phyloP scores from a whole-genome alignment of 305 asterid species.

The Caryopteris hybrid region DNA sequence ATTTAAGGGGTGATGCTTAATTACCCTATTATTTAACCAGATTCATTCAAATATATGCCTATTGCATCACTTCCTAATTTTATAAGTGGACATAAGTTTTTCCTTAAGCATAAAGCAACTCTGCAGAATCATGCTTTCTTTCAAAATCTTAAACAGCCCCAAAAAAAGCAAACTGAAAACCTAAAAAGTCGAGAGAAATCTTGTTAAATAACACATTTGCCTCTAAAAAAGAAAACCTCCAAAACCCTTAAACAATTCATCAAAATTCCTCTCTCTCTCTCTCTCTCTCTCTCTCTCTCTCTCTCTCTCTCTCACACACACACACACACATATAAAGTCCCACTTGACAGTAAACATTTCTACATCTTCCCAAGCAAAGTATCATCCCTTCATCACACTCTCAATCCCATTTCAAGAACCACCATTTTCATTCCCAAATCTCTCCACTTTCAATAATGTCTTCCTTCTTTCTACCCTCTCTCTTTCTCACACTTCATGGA shows the following conservation, averaged over 20 bases:
- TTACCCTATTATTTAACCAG: no score
- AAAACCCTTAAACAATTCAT: constrained; percentile 31
- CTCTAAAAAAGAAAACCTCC: constrained; percentile 17
- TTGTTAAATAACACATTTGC: constrained; percentile 25
- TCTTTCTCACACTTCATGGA: constrained; percentile 20
- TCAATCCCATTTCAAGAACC: background rate
- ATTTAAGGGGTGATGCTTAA: no score
- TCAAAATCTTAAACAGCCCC: constrained; percentile 10
- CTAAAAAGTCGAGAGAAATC: constrained; percentile 33
- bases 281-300: no score
- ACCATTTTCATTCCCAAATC: background rate
- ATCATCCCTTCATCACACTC: constrained; percentile 25
- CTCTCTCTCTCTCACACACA: no score
- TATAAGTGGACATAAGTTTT: no score
- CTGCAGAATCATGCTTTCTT: constrained; percentile 23
- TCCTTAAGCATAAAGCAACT: constrained; percentile 21
- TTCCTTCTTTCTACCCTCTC: constrained; percentile 16
- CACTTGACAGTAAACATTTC: constrained; percentile 3
- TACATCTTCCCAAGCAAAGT: constrained; percentile 61
- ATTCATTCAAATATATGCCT: no score
- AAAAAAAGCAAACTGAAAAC: constrained; percentile 32
- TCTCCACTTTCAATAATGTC: constrained; percentile 31
- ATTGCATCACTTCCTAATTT: no score
- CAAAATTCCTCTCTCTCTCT: constrained; percentile 61
- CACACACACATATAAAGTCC: constrained; percentile 13